Percentiles rank a stretch among this genome's conserved stretches.
phyloP scores from a whole-genome alignment of 1,284 basidiomycete species.

The Boletus smithii region DNA sequence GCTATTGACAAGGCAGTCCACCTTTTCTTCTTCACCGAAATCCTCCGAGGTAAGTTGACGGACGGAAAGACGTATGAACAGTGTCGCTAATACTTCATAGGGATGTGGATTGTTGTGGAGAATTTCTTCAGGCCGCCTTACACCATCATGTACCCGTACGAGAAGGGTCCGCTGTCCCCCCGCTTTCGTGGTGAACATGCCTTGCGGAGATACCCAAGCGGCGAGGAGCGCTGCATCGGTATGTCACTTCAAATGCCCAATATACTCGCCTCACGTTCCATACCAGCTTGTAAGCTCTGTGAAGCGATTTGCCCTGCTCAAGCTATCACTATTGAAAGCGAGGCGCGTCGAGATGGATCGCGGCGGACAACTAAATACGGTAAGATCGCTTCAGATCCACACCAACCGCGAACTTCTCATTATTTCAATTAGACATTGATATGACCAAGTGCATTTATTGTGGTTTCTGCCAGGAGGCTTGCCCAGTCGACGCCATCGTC shows the following conservation, averaged over 20 bases:
- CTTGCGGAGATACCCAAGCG: constrained; percentile 94
- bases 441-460: constrained; percentile 98
- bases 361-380: constrained; percentile 97
- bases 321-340: constrained; percentile 99
- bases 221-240: constrained; percentile 99
- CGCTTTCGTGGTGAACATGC: constrained; percentile 99
- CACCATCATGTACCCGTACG: constrained; percentile 97
- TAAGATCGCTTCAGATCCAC: constrained; percentile 30
- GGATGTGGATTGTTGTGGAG: constrained; percentile 99
- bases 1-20: constrained; percentile 95
- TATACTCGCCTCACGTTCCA: constrained; percentile 10
- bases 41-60: constrained; percentile 76
- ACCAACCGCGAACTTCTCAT: background rate
- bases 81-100: constrained; percentile 41
- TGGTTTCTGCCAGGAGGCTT: constrained; percentile 98
- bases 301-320: constrained; percentile 99
- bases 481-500: constrained; percentile 99
- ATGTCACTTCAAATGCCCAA: constrained; percentile 24
- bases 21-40: constrained; percentile 99
- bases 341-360: constrained; percentile 93
- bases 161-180: constrained; percentile 96
- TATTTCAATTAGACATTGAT: constrained; percentile 73
- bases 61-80: background rate
- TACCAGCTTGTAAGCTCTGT: constrained; percentile 93
- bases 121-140: constrained; percentile 97